These are phyloP conservation scores for Plasmodium chabaudi DNA, from an alignment of 169 alveolate species.

Conservation along the genomic window DNA sequence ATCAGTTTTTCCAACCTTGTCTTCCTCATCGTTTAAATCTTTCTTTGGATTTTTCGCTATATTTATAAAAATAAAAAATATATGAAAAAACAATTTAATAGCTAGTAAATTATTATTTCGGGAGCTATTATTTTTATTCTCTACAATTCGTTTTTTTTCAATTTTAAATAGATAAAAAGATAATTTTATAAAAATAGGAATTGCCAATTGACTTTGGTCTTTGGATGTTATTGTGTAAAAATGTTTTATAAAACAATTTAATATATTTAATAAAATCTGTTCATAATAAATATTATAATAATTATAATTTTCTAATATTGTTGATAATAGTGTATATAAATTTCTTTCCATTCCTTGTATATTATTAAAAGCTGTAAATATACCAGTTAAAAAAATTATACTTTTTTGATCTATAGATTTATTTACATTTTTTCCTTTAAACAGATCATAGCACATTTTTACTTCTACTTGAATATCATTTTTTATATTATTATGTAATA, in stretches of 20 bases:
- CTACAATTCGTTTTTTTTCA: constrained; percentile 3
- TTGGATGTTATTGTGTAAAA: neutral
- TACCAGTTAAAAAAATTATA: constrained; percentile 19
- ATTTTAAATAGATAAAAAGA: constrained; percentile 21
- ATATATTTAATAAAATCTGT: constrained; percentile 32
- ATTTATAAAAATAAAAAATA: constrained; percentile 34
- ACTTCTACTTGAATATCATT: neutral
- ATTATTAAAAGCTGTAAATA: constrained; percentile 10
- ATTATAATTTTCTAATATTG: constrained; percentile 15
- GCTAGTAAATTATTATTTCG: constrained; percentile 1
- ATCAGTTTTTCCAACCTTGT: neutral
- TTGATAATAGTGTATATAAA: constrained; percentile 27
- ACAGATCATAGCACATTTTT: neutral
- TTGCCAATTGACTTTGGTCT: neutral
- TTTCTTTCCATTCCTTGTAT: constrained; percentile 26
- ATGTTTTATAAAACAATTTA: constrained; percentile 36
- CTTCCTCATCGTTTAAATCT: neutral
- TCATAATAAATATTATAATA: constrained; percentile 27
- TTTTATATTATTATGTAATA: constrained; percentile 1
- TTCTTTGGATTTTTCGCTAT: neutral
- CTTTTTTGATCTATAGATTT: constrained; percentile 7
- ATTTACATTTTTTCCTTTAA: neutral
- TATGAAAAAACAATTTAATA: constrained; percentile 29
- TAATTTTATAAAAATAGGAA: constrained; percentile 30
- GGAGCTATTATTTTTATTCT: neutral